phyloP scores from a whole-genome alignment of 306 rosid species.

The Lathyrus aphaca region DNA sequence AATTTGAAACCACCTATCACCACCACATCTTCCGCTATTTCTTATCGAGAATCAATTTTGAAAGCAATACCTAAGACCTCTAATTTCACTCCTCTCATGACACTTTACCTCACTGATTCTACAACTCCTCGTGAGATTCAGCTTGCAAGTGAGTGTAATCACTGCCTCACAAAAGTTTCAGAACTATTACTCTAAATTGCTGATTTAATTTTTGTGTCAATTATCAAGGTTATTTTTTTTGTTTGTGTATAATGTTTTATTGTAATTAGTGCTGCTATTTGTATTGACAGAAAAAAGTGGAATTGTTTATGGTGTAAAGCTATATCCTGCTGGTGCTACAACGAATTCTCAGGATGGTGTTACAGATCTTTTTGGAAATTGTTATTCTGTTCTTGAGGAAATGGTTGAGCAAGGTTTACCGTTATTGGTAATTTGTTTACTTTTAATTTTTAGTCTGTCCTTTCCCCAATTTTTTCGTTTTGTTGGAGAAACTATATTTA shows the following conservation, averaged over 20 bases:
- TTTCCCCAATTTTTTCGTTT: not conserved
- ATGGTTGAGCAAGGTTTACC: conserved; percentile 81
- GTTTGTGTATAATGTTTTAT: no score
- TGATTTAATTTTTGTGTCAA: no score
- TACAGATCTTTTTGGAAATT: conserved; percentile 78
- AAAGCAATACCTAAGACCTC: conserved; percentile 67
- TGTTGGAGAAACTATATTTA: not conserved
- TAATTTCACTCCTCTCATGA: conserved; percentile 86
- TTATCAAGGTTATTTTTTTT: not conserved
- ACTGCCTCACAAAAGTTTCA: no score
- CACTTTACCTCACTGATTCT: conserved; percentile 84
- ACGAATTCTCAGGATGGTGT: conserved; percentile 97
- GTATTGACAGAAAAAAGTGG: conserved; percentile 69
- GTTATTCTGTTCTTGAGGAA: conserved; percentile 85
- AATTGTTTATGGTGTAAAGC: conserved; percentile 72
- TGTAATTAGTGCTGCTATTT: conserved; percentile 17
- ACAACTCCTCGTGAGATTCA: conserved; percentile 75
- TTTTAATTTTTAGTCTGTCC: conserved; percentile 2
- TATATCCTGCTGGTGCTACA: conserved; percentile 97
- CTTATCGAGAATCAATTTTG: conserved; percentile 74
- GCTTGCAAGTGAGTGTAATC: conserved; percentile 71
- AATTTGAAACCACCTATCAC: conserved; percentile 88
- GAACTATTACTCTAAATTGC: no score
- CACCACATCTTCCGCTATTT: conserved; percentile 65
- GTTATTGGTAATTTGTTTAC: conserved; percentile 57